Evolutionary conservation across 1,284 basidiomycete genomes (phyloP).

Genomic region (Termitomyces sp.): DNA sequence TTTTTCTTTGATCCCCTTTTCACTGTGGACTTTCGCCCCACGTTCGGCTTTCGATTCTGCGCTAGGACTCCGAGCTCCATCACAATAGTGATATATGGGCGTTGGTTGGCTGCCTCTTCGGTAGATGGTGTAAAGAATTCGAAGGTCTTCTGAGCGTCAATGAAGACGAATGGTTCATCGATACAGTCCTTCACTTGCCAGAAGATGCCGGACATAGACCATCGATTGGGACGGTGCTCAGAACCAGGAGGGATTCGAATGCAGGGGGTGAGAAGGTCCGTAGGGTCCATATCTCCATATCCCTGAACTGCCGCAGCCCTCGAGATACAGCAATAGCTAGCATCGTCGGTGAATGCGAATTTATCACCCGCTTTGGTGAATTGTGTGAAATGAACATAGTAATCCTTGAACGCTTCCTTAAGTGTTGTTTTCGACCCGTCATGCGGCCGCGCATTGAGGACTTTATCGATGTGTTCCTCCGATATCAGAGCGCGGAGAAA

Average conservation of each 20-base stretch:
- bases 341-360: constrained; percentile 5
- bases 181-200: constrained; percentile 13
- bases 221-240: constrained; percentile 2
- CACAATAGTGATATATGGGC: constrained; percentile 18
- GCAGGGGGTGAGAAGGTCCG: constrained; percentile 12
- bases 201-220: constrained; percentile 14
- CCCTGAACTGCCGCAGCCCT: constrained; percentile 16
- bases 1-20: too few species aligned
- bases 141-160: constrained; percentile 1
- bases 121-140: constrained; percentile 9
- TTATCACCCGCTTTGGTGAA: constrained; percentile 11
- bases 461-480: neutral
- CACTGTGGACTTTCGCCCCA: too few species aligned
- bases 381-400: neutral
- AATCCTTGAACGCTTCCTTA: neutral
- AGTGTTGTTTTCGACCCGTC: neutral
- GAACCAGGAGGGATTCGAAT: constrained; percentile 1
- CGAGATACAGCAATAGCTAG: constrained; percentile 9
- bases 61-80: constrained; percentile 16
- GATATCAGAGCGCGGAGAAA: neutral
- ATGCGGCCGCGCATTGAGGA: neutral
- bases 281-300: neutral
- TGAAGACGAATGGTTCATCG: neutral
- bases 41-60: neutral
- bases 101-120: neutral